Evolutionary conservation across 2,329 filamentous ascomycete genomes (phyloP).

Genomic region (Chaetomiaceae sp.): DNA sequence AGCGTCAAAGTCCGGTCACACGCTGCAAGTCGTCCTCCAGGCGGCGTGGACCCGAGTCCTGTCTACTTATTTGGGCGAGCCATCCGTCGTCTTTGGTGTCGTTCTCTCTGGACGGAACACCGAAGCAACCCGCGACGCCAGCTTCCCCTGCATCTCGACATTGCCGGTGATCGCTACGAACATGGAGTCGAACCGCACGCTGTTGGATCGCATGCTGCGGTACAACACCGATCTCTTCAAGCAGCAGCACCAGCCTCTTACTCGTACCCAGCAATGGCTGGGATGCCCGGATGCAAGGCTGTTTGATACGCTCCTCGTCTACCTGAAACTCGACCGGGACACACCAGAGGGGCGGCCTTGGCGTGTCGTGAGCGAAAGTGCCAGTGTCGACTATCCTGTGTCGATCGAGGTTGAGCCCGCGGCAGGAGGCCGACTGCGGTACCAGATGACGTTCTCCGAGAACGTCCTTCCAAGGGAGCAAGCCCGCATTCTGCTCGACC

Average conservation of each 20-base stretch:
- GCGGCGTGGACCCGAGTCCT: slow-evolving; percentile 74
- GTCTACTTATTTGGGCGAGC: slow-evolving; percentile 71
- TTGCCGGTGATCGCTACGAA: slow-evolving; percentile 66
- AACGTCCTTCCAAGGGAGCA: slow-evolving; percentile 65
- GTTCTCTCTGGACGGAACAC: slow-evolving; percentile 71
- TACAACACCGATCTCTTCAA: slow-evolving; percentile 62
- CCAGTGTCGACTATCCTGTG: slow-evolving; percentile 70
- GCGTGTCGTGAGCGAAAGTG: slow-evolving; percentile 60
- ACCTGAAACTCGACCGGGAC: slow-evolving; percentile 56
- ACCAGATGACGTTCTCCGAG: slow-evolving; percentile 63
- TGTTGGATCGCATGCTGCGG: slow-evolving; percentile 61
- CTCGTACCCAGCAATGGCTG: slow-evolving; percentile 68
- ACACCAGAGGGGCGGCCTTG: slow-evolving; percentile 42
- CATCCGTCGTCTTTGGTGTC: slow-evolving; percentile 69
- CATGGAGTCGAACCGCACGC: slow-evolving; percentile 46
- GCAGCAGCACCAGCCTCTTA: slow-evolving; percentile 67
- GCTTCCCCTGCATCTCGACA: slow-evolving; percentile 79
- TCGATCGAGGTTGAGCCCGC: slow-evolving; percentile 73
- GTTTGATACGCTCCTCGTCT: slow-evolving; percentile 83
- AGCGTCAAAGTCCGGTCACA: slow-evolving; percentile 58
- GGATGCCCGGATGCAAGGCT: slow-evolving; percentile 60
- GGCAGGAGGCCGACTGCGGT: slow-evolving; percentile 42
- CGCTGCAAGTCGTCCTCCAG: slow-evolving; percentile 71
- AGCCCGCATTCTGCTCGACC: slow-evolving; percentile 60
- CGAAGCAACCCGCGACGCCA: slow-evolving; percentile 52